Conservation (phyloP, 2,329 filamentous ascomycete genomes). For the Aspergillus neoniger region DNA sequence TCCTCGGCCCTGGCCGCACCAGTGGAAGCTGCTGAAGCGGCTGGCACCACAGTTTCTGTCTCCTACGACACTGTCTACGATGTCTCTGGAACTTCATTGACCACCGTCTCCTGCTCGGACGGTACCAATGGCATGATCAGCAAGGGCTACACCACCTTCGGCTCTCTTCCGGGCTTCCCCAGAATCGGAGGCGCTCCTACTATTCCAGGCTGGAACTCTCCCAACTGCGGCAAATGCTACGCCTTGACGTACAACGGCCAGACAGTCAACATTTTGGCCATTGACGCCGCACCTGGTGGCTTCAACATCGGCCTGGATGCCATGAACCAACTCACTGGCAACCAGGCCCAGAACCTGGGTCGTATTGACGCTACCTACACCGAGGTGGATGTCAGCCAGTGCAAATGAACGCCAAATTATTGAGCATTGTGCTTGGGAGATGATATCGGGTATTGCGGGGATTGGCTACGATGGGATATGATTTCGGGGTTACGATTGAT, state of each 20-base stretch:
- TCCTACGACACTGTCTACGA: conserved; percentile 76
- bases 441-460: neutral
- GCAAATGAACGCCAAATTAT: neutral
- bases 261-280: conserved; percentile 51
- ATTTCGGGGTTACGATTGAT: neutral
- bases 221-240: conserved; percentile 57
- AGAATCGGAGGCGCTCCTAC: conserved; percentile 53
- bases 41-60: conserved; percentile 48
- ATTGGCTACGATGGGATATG: neutral
- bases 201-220: conserved; percentile 49
- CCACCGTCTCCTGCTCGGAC: conserved; percentile 49
- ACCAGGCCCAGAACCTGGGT: conserved; percentile 47
- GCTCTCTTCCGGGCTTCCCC: conserved; percentile 49
- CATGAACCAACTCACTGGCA: conserved; percentile 53
- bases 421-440: too few relatives aligned
- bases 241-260: conserved; percentile 49
- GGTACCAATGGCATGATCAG: conserved; percentile 37
- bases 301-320: conserved; percentile 54
- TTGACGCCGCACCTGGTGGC: conserved; percentile 49
- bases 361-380: conserved; percentile 40
- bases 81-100: conserved; percentile 56
- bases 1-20: conserved; percentile 27
- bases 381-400: conserved; percentile 21
- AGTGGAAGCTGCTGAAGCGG: conserved; percentile 15
- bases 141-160: conserved; percentile 44